Evolutionary conservation across 306 rosid genomes (phyloP), one percentile per base, ranked within the genome.

Genomic region (Sicyos edulis): DNA sequence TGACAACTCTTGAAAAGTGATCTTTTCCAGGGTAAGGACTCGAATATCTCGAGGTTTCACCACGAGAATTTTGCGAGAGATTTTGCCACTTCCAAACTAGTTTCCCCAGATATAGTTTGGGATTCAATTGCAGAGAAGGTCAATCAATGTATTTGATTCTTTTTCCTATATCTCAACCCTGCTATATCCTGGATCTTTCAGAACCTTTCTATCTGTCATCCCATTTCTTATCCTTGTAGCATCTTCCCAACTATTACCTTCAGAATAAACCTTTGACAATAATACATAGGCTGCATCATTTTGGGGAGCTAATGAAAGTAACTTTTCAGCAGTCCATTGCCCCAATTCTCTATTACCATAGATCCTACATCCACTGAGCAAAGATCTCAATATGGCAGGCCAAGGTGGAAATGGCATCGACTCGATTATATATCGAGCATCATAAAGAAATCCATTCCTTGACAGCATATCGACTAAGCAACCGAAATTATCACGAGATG

Each of bases 361-460:
- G 56, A 77, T 87, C 75, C 88, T 78, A 71, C 91, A 84, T 64
- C 88, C 88, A 8, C 80, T 84, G 34, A 87, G 84, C 75, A 87
- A 64, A 78, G 88, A 84, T 74, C 86, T 84, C 81, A 80, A 52
- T 53, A 87, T 75, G 54, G 85, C 85, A n/a, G 84, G 91, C 87
- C 91, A 87, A 37, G 87, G 78, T 68, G 80, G 67, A 80, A 74
- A 80, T 4, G 91, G 91, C 88, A 87, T 82, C 3, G 19, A 77
- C 44, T 84, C 81, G 12, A 87, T 74, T 51, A 80, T 55, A 66
- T 57, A 20, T 60, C 74, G 82, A 9, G 91, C 87, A 50, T 77
- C 83, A 20, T 77, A 77, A 60, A 87, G 88, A 60, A 76, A 34
- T 69, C 91, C 88, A 51, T 79, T 72, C 67, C 91, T 61, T 6